These are phyloP conservation scores for Urtica urens DNA, from an alignment of 306 rosid genomes.

Conservation along the genomic window DNA sequence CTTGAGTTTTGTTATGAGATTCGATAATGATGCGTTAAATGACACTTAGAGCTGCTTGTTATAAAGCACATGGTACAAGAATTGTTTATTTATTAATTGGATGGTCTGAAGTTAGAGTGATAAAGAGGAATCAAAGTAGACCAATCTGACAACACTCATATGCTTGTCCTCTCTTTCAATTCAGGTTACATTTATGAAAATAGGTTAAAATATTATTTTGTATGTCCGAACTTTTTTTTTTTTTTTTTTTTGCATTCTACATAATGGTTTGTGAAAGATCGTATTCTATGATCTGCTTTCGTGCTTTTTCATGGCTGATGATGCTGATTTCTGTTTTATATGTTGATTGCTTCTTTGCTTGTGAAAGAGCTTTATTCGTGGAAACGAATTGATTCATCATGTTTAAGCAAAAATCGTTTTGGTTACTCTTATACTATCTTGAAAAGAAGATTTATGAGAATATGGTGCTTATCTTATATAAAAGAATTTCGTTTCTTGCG, in stretches of 20 bases:
- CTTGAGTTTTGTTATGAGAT: not conserved
- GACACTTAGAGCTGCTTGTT: not conserved
- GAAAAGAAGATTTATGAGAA: slow-evolving; percentile 7
- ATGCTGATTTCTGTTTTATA: not conserved
- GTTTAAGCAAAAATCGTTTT: not conserved
- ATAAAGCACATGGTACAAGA: not conserved
- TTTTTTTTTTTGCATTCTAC: not conserved
- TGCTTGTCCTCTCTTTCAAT: not conserved
- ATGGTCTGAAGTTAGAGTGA: not conserved
- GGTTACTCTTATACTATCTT: not conserved
- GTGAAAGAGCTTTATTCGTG: slow-evolving; percentile 6
- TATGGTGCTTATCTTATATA: not conserved
- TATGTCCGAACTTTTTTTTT: not conserved
- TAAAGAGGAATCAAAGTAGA: not conserved
- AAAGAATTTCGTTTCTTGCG: too few species aligned
- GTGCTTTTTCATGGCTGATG: too few species aligned
- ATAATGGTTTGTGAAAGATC: not conserved
- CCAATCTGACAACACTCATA: not conserved
- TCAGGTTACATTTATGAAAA: slow-evolving; percentile 9
- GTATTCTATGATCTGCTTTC: not conserved
- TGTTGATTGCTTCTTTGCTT: not conserved
- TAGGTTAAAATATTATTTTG: not conserved
- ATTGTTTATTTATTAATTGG: not conserved
- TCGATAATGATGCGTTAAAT: slow-evolving; percentile 2
- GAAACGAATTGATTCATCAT: slow-evolving; percentile 4